phyloP scores from a whole-genome alignment of 371 early-diverging fungal genomes.

The Apophysomyces trapeziformis region DNA sequence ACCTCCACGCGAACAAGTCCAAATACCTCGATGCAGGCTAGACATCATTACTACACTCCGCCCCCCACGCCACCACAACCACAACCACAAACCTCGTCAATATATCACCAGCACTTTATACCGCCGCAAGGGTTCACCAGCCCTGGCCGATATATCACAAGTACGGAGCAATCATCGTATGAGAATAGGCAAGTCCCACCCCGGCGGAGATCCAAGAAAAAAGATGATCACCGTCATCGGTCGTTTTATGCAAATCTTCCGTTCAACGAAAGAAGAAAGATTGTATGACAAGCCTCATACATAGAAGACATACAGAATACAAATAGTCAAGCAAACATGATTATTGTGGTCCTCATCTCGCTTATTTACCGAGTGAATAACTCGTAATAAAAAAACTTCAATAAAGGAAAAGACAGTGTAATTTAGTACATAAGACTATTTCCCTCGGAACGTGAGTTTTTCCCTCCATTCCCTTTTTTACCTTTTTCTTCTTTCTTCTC shows the following conservation, averaged over 20 bases:
- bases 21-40: neutral
- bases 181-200: neutral
- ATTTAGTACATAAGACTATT: neutral
- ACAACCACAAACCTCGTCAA: too few species aligned
- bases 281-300: neutral
- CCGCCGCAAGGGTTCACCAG: neutral
- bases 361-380: neutral
- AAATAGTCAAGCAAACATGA: neutral
- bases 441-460: slow-evolving; percentile 3
- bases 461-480: neutral
- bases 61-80: too few species aligned
- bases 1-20: too few species aligned
- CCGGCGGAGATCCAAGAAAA: neutral
- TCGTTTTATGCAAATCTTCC: neutral
- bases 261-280: neutral
- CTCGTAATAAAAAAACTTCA: neutral
- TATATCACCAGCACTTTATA: neutral
- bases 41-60: neutral
- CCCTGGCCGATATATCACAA: neutral
- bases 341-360: neutral
- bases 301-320: neutral
- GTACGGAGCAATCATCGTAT: neutral
- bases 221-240: neutral
- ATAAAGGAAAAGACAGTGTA: neutral
- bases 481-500: neutral